Evolutionary conservation across 257 asterid species (phyloP).

Genomic region (Solanum appendiculatum): DNA sequence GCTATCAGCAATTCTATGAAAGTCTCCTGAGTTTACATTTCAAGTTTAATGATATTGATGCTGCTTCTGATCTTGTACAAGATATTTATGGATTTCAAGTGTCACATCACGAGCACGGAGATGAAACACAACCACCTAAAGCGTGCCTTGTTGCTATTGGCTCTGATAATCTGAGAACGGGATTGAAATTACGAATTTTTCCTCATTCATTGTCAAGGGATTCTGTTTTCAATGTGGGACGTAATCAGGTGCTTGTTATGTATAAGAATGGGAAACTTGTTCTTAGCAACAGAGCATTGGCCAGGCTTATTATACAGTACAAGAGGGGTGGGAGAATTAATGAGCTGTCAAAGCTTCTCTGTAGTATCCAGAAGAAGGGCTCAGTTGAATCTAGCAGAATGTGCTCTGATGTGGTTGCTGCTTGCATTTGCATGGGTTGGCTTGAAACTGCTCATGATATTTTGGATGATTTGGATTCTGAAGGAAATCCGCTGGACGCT

Average conservation of each 20-base stretch:
- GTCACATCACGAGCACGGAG: neutral
- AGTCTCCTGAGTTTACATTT: constrained; percentile 60
- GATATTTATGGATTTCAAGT: constrained; percentile 25
- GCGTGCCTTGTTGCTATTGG: constrained; percentile 46
- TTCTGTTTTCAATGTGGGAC: constrained; percentile 29
- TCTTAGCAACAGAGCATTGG: constrained; percentile 56
- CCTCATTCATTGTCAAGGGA: constrained; percentile 46
- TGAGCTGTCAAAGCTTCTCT: constrained; percentile 56
- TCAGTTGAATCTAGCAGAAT: constrained; percentile 18
- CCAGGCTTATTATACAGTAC: constrained; percentile 43
- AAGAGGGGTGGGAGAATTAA: constrained; percentile 41
- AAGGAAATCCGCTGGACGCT: constrained; percentile 18
- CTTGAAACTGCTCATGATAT: constrained; percentile 90
- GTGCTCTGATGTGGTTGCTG: constrained; percentile 42
- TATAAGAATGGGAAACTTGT: constrained; percentile 44
- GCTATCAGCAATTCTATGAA: constrained; percentile 62
- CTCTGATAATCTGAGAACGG: constrained; percentile 52
- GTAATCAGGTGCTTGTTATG: constrained; percentile 29
- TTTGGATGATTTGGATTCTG: constrained; percentile 63
- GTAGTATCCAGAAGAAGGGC: constrained; percentile 28
- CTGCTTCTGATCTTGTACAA: constrained; percentile 54
- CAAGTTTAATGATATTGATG: constrained; percentile 59
- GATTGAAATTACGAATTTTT: constrained; percentile 42
- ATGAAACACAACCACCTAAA: constrained; percentile 17
- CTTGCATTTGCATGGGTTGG: constrained; percentile 71